Evolutionary conservation across 2,329 filamentous ascomycete species (phyloP), one percentile per base, ranked within the genome.

Genomic region (Beauveria brongniartii): DNA sequence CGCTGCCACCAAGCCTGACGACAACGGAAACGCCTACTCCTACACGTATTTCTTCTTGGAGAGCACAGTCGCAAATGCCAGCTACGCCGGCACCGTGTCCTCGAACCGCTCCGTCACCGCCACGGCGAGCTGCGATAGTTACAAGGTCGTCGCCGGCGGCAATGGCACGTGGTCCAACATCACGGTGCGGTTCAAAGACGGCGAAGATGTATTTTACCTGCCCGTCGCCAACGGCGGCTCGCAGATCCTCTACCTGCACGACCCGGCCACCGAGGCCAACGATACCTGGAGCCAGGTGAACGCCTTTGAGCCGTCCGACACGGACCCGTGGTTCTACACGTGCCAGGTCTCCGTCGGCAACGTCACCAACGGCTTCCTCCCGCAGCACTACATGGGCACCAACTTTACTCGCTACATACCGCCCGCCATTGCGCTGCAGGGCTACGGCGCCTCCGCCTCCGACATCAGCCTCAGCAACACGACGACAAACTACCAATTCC

Each of bases 351-450:
- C 69, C 0, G 55, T 78, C 5, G 67, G 67, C 0, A 22, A 64
- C 2, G 75, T 76, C 1, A 57, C 47, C 24, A 75, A 68, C 52
- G 77, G 73, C 2, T 66, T 70, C 1, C 66, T 71, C 61, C 71
- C 70, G 9, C 72, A 74, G 55, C 73, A 77, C 55, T 59, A 65
- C 1, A 67, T 77, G 20, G 73, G 74, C 37, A 64, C 67, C 48
- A 63, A 70, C 22, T 69, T 78, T 59, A 71, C 71, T 1, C 63
- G 64, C 18, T 66, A 74, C 26, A 73, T 74, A 0, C 68, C 73
- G 6, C 65, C 69, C 1, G 71, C 73, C 1, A 77, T 79, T 18
- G 76, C 76, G 0, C 71, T 77, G 5, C 71, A 75, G 41, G 77
- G 76, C 5, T 77, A 75, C 61, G 67, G 68, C 34, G 64, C 65